phyloP scores from a whole-genome alignment of 495 filamentous ascomycete species.

The Penicillium desertorum region DNA sequence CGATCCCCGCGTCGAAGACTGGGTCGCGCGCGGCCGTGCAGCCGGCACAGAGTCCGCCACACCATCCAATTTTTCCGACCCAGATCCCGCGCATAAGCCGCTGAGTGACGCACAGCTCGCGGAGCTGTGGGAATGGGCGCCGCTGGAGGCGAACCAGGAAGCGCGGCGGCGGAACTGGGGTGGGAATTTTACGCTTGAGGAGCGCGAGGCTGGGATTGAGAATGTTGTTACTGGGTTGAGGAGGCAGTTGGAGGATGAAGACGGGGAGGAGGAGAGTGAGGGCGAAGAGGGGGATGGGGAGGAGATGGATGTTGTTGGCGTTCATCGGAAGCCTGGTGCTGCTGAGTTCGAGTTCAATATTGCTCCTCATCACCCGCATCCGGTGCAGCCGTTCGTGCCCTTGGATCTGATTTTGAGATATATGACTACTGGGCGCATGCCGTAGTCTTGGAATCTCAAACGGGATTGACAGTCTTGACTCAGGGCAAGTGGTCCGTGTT shows the following conservation, averaged over 20 bases:
- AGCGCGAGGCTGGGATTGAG: slow-evolving; percentile 62
- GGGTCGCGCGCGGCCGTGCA: slow-evolving; percentile 62
- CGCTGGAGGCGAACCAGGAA: slow-evolving; percentile 51
- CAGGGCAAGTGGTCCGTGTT: not conserved
- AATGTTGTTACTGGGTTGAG: slow-evolving; percentile 69
- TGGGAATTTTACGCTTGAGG: slow-evolving; percentile 68
- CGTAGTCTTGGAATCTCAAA: slow-evolving; percentile 14
- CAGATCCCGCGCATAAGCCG: slow-evolving; percentile 21
- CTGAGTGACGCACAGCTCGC: slow-evolving; percentile 42
- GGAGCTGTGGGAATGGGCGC: slow-evolving; percentile 53
- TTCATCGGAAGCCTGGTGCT: slow-evolving; percentile 39
- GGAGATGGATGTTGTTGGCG: slow-evolving; percentile 48
- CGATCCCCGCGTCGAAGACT: slow-evolving; percentile 70
- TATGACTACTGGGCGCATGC: slow-evolving; percentile 52
- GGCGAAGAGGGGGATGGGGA: slow-evolving; percentile 54
- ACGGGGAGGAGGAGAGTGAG: slow-evolving; percentile 53
- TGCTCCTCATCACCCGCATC: slow-evolving; percentile 34
- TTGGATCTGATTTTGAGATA: slow-evolving; percentile 55
- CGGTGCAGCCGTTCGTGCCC: slow-evolving; percentile 39
- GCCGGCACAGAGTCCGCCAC: slow-evolving; percentile 31
- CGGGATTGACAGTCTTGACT: not conserved
- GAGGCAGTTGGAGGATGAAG: slow-evolving; percentile 55
- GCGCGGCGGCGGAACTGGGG: slow-evolving; percentile 51
- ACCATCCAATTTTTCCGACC: slow-evolving; percentile 2
- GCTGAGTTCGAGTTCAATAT: slow-evolving; percentile 47